phyloP scores from a whole-genome alignment of 148 eudicot species.

The Nyssa sinensis region DNA sequence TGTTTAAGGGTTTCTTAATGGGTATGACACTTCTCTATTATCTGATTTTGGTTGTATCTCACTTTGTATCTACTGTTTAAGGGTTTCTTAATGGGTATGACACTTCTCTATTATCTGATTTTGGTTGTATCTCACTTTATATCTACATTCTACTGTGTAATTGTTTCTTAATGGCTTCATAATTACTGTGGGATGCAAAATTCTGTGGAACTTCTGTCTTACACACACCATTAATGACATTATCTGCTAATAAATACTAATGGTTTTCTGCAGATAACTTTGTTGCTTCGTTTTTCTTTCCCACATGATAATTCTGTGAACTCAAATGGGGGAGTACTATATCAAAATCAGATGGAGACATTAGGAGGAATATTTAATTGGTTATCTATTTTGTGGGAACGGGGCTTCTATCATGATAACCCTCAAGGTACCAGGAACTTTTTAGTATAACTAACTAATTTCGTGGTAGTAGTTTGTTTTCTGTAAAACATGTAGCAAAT shows the following conservation, averaged over 20 bases:
- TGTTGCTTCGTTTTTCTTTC: slow-evolving; percentile 55
- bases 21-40: background rate
- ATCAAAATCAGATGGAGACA: slow-evolving; percentile 38
- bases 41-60: background rate
- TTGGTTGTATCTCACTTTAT: background rate
- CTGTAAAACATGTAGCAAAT: background rate
- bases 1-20: background rate
- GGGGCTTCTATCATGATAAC: slow-evolving; percentile 91
- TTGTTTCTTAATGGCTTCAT: background rate
- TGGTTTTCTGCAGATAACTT: slow-evolving; percentile 49
- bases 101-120: background rate
- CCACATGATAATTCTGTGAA: slow-evolving; percentile 27
- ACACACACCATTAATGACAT: too few species aligned
- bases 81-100: background rate
- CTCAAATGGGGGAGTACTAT: slow-evolving; percentile 23
- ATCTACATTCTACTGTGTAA: background rate
- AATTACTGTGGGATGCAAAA: background rate
- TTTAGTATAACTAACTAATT: background rate
- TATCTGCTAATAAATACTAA: background rate
- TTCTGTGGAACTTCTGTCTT: slow-evolving; percentile 4
- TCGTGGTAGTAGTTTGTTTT: slow-evolving; percentile 5
- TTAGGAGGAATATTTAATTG: slow-evolving; percentile 50
- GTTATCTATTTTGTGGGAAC: slow-evolving; percentile 88
- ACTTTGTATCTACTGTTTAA: background rate
- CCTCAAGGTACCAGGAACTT: slow-evolving; percentile 59